Evolutionary conservation across 176 grass and related monocot genomes (phyloP), one percentile per base, ranked within the genome.

Genomic region (Carex scoparia): DNA sequence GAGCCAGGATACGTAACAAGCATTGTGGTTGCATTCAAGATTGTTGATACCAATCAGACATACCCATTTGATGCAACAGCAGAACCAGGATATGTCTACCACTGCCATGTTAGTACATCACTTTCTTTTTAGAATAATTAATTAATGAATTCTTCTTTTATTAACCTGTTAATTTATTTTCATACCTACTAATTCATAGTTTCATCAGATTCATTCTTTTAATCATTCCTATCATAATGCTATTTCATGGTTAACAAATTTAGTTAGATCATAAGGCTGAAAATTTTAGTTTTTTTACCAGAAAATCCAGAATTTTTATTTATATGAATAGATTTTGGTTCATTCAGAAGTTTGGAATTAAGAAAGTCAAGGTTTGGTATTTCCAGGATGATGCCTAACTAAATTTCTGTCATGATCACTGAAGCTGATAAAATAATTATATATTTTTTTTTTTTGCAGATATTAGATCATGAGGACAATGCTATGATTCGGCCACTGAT

Each of bases 391-490:
- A 38, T 14, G 7, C 0, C 3, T 37, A 38, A 18, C 13, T 69
- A 18, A 69, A 38, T 40, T 4, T 69, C 0, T 40, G 14, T 5
- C 1, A 15, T 40, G 33, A 69, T 69, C 4, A 69, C 4, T 48
- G 8, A 49, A 48, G 18, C 40, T 23, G 40, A 72, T 48, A 48
- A 72, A 46, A 48, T 35, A 35, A 2, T 48, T 5, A 49, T 56
- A 32, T 66, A 55, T 35, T 33, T 69, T 2, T 69, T 30, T 48
- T 84, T 42, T 42, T 6, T 46, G 68, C 60, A 88, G 81, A 88
- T 84, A 75, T 48, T 84, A 35, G 86, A 84, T 79, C 86, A 88
- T 30, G 81, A 88, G 65, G 81, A 84, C 70, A 79, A 88, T 42
- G 81, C 68, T 40, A 88, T 84, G 69, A 88, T 80, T 67, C 81